Percentiles rank a stretch among this genome's conserved stretches.
Evolutionary conservation across 2,329 filamentous ascomycete genomes (phyloP).

Genomic region (Elsinoe ampelina): DNA sequence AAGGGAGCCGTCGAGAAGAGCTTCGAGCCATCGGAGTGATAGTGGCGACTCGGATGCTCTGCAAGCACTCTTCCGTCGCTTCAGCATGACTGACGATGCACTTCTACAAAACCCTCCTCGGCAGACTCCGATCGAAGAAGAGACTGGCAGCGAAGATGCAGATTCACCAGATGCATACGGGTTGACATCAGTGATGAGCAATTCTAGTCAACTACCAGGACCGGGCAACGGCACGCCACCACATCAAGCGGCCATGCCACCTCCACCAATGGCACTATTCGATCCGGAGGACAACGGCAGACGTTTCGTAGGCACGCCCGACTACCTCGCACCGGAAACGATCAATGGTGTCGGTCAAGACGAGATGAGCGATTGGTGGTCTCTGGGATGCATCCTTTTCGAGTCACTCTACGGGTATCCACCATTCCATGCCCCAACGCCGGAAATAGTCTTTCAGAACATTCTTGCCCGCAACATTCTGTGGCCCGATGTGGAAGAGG

Average conservation of each 20-base stretch:
- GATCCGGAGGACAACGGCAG: conserved; percentile 89
- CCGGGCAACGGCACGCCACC: conserved; percentile 47
- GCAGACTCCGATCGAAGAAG: conserved; percentile 60
- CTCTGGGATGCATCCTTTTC: conserved; percentile 94
- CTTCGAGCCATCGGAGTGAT: conserved; percentile 80
- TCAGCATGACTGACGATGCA: conserved; percentile 43
- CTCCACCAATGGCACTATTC: conserved; percentile 86
- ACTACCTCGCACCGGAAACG: conserved; percentile 94
- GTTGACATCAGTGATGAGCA: conserved; percentile 52
- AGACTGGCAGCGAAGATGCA: conserved; percentile 57
- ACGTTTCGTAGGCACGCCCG: conserved; percentile 90
- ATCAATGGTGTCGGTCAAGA: conserved; percentile 93
- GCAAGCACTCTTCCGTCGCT: conserved; percentile 69
- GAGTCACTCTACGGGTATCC: conserved; percentile 91
- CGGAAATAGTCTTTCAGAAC: conserved; percentile 93
- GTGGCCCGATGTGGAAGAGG: conserved; percentile 79
- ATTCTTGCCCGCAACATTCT: conserved; percentile 82
- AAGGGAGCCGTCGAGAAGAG: conserved; percentile 52
- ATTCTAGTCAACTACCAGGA: conserved; percentile 40
- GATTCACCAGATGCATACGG: conserved; percentile 65
- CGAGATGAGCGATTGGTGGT: conserved; percentile 99
- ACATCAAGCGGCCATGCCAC: conserved; percentile 66
- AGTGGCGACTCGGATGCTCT: conserved; percentile 84
- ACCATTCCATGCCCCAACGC: conserved; percentile 82
- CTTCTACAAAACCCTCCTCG: conserved; percentile 28